phyloP scores from a whole-genome alignment of 1,284 basidiomycete species.

The Spongispora temasekensis region DNA sequence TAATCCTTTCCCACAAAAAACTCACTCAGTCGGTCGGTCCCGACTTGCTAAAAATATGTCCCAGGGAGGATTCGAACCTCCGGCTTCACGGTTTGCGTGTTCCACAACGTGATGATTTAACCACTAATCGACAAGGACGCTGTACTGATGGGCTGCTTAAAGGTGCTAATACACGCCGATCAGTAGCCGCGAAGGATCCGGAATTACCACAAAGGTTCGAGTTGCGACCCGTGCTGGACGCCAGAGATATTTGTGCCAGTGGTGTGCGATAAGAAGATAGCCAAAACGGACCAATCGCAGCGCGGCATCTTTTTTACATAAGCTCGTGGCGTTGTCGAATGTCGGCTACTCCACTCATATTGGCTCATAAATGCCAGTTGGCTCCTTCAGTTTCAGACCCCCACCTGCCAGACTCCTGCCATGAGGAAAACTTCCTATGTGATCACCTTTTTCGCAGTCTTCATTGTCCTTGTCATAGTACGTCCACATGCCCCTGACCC shows the following conservation, averaged over 20 bases:
- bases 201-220: too few species aligned
- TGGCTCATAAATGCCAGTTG: too few species aligned
- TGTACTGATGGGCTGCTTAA: too few species aligned
- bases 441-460: conserved; percentile 55
- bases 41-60: conserved; percentile 26
- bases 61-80: conserved; percentile 45
- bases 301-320: too few species aligned
- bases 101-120: conserved; percentile 47
- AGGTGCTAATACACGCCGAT: too few species aligned
- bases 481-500: conserved; percentile 26
- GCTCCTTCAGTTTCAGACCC: background rate
- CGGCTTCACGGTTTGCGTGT: conserved; percentile 34
- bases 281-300: background rate
- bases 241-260: conserved; percentile 28
- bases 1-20: conserved; percentile 25
- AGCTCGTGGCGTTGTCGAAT: background rate
- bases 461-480: conserved; percentile 54
- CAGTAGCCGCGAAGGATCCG: too few species aligned
- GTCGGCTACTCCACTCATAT: background rate
- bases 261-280: conserved; percentile 23
- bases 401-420: conserved; percentile 6
- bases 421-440: conserved; percentile 71
- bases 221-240: background rate
- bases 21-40: background rate
- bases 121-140: conserved; percentile 43